Conservation (phyloP, 2,329 filamentous ascomycete genomes). For the Byssothecium circinans region DNA sequence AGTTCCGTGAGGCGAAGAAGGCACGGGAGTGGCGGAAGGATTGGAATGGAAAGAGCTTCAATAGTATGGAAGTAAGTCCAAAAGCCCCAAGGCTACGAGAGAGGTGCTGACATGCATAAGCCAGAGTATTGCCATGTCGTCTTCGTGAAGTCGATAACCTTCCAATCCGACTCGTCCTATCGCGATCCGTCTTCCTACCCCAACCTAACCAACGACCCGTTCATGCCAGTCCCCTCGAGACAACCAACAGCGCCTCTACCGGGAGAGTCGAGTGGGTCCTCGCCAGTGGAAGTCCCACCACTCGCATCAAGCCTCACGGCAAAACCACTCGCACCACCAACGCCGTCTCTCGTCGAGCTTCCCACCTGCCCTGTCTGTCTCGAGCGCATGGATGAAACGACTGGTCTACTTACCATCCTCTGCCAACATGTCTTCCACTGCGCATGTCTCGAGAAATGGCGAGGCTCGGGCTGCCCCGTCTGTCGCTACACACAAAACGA, state of each 20-base stretch:
- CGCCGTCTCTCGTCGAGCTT: slow-evolving; percentile 83
- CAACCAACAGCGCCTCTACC: slow-evolving; percentile 41
- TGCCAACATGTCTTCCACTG: slow-evolving; percentile 99
- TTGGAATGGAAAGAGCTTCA: slow-evolving; percentile 93
- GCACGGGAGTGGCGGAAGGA: slow-evolving; percentile 80
- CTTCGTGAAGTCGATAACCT: slow-evolving; percentile 89
- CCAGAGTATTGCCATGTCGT: slow-evolving; percentile 94
- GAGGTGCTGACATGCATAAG: slow-evolving; percentile 47
- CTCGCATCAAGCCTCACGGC: slow-evolving; percentile 53
- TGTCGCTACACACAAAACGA: slow-evolving; percentile 82
- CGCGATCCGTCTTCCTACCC: slow-evolving; percentile 57
- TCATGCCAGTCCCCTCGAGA: slow-evolving; percentile 57
- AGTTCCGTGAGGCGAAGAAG: slow-evolving; percentile 75
- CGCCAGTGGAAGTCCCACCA: slow-evolving; percentile 35
- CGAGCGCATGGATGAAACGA: slow-evolving; percentile 97
- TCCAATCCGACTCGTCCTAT: slow-evolving; percentile 63
- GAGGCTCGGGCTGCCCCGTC: slow-evolving; percentile 88
- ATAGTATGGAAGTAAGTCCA: slow-evolving; percentile 75
- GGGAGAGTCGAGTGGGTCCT: slow-evolving; percentile 32
- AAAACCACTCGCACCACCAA: slow-evolving; percentile 70
- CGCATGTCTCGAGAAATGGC: slow-evolving; percentile 94
- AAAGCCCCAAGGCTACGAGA: background rate
- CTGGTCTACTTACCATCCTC: slow-evolving; percentile 89
- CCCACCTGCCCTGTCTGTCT: slow-evolving; percentile 96
- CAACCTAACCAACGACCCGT: slow-evolving; percentile 64